Base-by-base conservation (phyloP, 2,329 filamentous ascomycete species). In the Graphilbum sp. region DNA sequence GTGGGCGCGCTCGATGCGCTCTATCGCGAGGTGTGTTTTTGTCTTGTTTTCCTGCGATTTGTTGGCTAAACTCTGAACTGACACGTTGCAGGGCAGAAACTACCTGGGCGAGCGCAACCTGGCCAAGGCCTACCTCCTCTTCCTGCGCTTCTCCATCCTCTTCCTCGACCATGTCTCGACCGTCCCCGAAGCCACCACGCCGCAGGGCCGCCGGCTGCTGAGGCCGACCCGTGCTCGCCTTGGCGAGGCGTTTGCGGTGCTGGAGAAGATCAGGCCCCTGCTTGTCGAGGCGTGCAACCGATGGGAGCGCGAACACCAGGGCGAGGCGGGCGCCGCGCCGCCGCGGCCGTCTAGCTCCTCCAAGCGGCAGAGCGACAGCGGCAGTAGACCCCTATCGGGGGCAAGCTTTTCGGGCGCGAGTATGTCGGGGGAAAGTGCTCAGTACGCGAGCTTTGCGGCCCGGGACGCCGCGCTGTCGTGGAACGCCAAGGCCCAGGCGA, bases 111-210 rank as follows among this genome's bases (percentile, higher is more conserved):
- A 96, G 57, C 79, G 79, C 50, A 87, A 95, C 57, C 75, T 85
- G 46, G 75, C 86, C 49, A 80, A 90, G 52, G 83, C 88, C 5
- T 98, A 93, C 56, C 70, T 95, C 39, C 75, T 96, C 42, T 72
- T 93, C n/a, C 84, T 90, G 54, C 77, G 90, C 48, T 86, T 93
- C 59, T 85, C 85, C 10, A 69, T 79, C 38, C 74, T 98, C n/a
- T 72, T 94, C 19, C 63, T 94, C 21, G 72, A 84, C 7, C 69
- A 79, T 38, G 65, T 98, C 9, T 67, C 72, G 0, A 68, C 63
- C 2, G 90, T 96, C 49, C 86, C 88, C 2, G 75, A 90, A 40
- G 73, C 73, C 34, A 79, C 72, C 47, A 68, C 74, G 8, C 67
- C 72, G 10, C 72, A 79, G 27, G 76, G 74, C 9, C 72, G 72